Evolutionary conservation across 176 grass and related monocot species (phyloP).

Genomic region (Eleusine coracana): DNA sequence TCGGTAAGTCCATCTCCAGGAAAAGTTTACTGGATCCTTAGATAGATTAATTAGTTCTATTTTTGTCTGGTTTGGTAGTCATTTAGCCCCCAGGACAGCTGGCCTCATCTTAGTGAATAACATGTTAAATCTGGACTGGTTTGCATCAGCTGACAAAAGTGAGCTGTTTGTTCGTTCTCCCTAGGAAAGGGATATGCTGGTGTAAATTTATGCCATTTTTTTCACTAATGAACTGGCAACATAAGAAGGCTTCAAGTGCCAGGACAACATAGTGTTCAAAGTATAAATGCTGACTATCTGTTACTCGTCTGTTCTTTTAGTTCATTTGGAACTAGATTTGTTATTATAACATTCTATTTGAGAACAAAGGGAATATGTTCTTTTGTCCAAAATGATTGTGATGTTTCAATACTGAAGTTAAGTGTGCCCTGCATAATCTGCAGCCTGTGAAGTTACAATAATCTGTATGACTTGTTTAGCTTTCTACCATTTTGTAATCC

Average conservation of each 20-base stretch:
- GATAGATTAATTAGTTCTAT: not conserved
- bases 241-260: not conserved
- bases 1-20: constrained; percentile 56
- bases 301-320: too few species aligned
- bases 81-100: not conserved
- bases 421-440: not conserved
- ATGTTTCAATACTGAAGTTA: not conserved
- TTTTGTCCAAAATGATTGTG: not conserved
- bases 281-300: too few species aligned
- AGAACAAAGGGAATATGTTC: not conserved
- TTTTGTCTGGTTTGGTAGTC: not conserved
- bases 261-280: not conserved
- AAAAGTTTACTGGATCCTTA: not conserved
- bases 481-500: not conserved
- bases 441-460: not conserved
- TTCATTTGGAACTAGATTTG: not conserved
- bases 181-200: not conserved
- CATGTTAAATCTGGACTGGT: constrained; percentile 7
- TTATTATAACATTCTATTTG: not conserved
- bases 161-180: not conserved
- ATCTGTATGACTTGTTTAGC: not conserved
- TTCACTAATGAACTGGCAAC: constrained; percentile 3
- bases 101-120: not conserved
- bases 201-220: not conserved
- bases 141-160: not conserved